phyloP scores from a whole-genome alignment of 2,329 filamentous ascomycete species.

The Aspergillus nomiae region DNA sequence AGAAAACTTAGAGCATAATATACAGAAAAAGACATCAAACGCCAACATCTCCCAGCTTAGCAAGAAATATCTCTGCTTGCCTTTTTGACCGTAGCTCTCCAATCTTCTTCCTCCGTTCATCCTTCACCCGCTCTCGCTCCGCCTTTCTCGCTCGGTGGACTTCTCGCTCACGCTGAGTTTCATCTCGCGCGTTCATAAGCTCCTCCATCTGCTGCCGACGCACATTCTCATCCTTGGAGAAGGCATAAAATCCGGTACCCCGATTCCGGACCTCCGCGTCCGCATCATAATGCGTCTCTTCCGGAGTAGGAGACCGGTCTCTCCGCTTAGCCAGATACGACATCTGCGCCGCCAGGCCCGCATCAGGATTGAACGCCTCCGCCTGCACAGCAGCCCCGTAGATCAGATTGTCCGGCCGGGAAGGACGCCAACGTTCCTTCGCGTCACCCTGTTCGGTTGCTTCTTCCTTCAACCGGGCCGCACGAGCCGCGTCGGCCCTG shows the following conservation, averaged over 20 bases:
- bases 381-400: conserved; percentile 83
- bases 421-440: conserved; percentile 43
- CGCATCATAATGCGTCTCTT: conserved; percentile 82
- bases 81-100: conserved; percentile 61
- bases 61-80: conserved; percentile 72
- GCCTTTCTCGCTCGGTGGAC: conserved; percentile 60
- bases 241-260: conserved; percentile 89
- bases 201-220: conserved; percentile 73
- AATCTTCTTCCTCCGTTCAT: conserved; percentile 55
- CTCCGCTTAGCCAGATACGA: conserved; percentile 74
- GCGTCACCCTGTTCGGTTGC: conserved; percentile 18
- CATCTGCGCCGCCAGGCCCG: conserved; percentile 68
- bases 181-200: conserved; percentile 66
- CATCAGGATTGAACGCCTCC: conserved; percentile 77
- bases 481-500: conserved; percentile 64
- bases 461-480: conserved; percentile 56
- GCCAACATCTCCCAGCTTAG: conserved; percentile 51
- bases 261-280: conserved; percentile 80
- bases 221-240: conserved; percentile 72
- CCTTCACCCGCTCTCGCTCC: conserved; percentile 63
- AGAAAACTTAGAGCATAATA: conserved; percentile 8
- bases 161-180: conserved; percentile 66
- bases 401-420: conserved; percentile 70
- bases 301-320: conserved; percentile 77
- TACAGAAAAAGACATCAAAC: conserved; percentile 1